Evolutionary conservation across 1,139 yeast genomes (phyloP).

Genomic region (Yamadazyma diddensiae): DNA sequence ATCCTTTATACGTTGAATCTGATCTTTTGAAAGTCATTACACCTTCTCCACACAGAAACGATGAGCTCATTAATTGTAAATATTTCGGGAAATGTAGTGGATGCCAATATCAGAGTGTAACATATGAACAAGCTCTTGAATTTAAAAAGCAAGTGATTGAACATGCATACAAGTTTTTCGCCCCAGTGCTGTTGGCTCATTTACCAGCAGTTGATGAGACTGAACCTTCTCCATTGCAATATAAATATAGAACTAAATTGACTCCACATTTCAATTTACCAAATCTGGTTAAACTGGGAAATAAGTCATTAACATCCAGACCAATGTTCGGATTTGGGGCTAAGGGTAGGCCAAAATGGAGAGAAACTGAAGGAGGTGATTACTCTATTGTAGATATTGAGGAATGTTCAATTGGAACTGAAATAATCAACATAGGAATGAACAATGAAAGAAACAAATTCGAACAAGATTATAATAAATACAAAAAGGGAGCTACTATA

Average conservation of each 20-base stretch:
- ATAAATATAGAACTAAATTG: conserved; percentile 80
- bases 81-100: conserved; percentile 63
- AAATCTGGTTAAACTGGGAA: conserved; percentile 25
- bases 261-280: conserved; percentile 96
- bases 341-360: conserved; percentile 73
- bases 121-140: conserved; percentile 67
- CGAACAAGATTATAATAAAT: conserved; percentile 46
- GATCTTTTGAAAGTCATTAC: conserved; percentile 59
- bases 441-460: conserved; percentile 63
- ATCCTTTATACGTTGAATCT: conserved; percentile 70
- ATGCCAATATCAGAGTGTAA: conserved; percentile 84
- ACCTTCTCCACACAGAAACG: conserved; percentile 50
- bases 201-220: conserved; percentile 67
- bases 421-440: conserved; percentile 71
- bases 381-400: conserved; percentile 77
- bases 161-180: conserved; percentile 81
- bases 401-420: conserved; percentile 88
- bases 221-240: conserved; percentile 75
- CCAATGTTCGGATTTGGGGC: conserved; percentile 90
- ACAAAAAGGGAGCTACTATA: conserved; percentile 84
- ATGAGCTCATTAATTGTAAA: conserved; percentile 42
- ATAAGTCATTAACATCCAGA: conserved; percentile 30
- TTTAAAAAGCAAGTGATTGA: conserved; percentile 72
- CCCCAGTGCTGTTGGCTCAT: conserved; percentile 41
- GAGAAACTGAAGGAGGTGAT: conserved; percentile 51